A percentile compares a stretch with the other conserved stretches of the same genome.
phyloP scores from a whole-genome alignment of 345 rosid species.

The Gossypioides kirkii region DNA sequence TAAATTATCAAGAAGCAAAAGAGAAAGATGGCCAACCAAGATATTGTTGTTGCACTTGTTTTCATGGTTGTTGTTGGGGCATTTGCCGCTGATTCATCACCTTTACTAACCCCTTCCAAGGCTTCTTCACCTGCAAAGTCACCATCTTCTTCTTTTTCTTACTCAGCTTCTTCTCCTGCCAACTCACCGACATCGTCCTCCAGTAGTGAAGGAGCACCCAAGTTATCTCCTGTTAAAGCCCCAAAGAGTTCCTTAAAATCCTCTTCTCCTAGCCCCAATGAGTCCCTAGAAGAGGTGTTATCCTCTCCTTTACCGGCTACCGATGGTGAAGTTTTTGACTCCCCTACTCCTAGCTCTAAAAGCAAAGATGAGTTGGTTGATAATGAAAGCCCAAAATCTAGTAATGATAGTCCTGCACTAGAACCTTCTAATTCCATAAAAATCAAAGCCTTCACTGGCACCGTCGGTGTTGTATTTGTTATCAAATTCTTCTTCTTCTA shows the following conservation, averaged over 20 bases:
- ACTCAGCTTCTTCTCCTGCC: slow-evolving; percentile 19
- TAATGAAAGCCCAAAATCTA: no score
- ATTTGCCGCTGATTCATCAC: no score
- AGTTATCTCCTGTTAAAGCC: slow-evolving; percentile 13
- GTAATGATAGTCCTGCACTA: neutral
- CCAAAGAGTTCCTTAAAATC: no score
- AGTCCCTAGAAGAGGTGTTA: neutral
- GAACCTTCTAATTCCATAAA: neutral
- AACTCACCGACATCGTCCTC: slow-evolving; percentile 3
- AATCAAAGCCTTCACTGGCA: slow-evolving; percentile 8
- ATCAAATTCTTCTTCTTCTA: slow-evolving; percentile 3
- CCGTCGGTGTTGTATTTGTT: slow-evolving; percentile 10
- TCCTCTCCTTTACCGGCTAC: neutral
- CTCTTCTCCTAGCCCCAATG: neutral
- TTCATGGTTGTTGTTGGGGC: slow-evolving; percentile 19
- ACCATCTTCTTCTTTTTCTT: slow-evolving; percentile 9
- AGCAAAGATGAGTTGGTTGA: neutral
- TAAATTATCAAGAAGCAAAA: no score
- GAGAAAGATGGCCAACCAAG: slow-evolving; percentile 26
- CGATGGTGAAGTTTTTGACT: neutral
- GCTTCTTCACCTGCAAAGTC: slow-evolving; percentile 24
- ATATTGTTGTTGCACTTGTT: slow-evolving; percentile 16
- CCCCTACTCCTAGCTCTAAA: neutral
- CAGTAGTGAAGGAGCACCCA: neutral
- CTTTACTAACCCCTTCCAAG: slow-evolving; percentile 8